Evolutionary conservation across 768 basidiomycete genomes (phyloP).

Genomic region (Neoboletus magnificus): DNA sequence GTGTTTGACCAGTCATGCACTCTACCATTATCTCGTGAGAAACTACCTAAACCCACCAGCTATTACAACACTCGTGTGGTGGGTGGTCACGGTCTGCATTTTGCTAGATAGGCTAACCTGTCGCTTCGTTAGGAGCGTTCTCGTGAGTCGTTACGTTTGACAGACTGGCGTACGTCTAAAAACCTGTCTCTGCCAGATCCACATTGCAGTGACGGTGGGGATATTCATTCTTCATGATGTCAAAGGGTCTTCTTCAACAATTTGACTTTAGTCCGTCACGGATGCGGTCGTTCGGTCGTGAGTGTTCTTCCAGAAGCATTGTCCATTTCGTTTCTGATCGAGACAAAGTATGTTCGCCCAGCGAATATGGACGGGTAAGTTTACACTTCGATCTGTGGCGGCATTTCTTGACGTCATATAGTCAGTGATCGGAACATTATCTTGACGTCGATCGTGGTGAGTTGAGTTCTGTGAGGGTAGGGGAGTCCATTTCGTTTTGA

Average conservation of each 20-base stretch:
- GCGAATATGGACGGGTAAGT: constrained; percentile 48
- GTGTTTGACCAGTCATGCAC: constrained; percentile 47
- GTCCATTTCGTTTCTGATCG: neutral
- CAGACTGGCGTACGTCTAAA: neutral
- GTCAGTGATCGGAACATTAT: constrained; percentile 42
- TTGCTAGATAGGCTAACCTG: neutral
- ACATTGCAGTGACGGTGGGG: constrained; percentile 52
- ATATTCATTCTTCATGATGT: neutral
- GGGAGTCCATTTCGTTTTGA: neutral
- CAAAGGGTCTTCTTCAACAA: neutral
- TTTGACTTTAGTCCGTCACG: constrained; percentile 38
- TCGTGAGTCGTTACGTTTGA: constrained; percentile 36
- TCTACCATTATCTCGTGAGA: constrained; percentile 55
- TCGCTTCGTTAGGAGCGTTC: constrained; percentile 42
- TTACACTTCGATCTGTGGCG: neutral
- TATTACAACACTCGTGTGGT: constrained; percentile 45
- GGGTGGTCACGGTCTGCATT: neutral
- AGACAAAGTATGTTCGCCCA: constrained; percentile 43
- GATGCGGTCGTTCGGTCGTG: constrained; percentile 47
- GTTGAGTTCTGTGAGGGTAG: constrained; percentile 11
- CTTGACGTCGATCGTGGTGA: constrained; percentile 45
- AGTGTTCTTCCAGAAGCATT: neutral
- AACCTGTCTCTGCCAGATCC: constrained; percentile 35
- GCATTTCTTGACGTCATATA: constrained; percentile 28
- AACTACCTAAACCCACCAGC: constrained; percentile 49